These are phyloP conservation scores for Clitopilus hobsonii DNA, from an alignment of 768 basidiomycete genomes.

Conservation along the genomic window DNA sequence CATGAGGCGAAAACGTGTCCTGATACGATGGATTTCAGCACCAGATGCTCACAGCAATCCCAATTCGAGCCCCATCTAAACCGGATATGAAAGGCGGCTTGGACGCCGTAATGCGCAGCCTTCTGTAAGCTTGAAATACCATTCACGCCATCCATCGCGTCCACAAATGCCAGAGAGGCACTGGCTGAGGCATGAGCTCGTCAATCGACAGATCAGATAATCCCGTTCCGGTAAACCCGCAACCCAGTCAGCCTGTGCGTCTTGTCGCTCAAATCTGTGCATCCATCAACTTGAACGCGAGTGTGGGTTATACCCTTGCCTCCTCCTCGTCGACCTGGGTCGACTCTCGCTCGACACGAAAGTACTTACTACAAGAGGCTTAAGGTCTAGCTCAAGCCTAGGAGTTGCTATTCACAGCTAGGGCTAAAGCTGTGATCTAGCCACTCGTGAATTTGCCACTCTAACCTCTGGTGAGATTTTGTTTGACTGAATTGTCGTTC, in stretches of 20 bases:
- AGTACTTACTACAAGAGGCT: too few species aligned
- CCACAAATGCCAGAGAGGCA: background rate
- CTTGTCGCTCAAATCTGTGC: background rate
- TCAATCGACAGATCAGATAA: background rate
- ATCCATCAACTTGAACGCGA: background rate
- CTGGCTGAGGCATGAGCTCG: background rate
- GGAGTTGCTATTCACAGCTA: too few species aligned
- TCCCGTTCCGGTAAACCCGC: slow-evolving; percentile 1
- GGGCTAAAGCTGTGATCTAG: background rate
- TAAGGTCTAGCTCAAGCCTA: too few species aligned
- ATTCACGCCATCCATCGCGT: background rate
- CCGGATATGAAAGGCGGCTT: background rate
- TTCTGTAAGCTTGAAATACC: background rate
- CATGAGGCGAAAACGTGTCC: background rate
- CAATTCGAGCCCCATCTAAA: background rate
- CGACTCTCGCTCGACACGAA: too few species aligned
- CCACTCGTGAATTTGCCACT: background rate
- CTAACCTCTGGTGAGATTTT: background rate
- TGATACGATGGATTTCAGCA: background rate
- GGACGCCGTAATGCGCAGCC: too few species aligned
- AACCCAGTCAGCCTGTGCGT: slow-evolving; percentile 1
- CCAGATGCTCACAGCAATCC: background rate
- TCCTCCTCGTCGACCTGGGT: too few species aligned
- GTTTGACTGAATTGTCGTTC: background rate
- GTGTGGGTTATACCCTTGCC: slow-evolving; percentile 1